phyloP scores from a whole-genome alignment of 2,329 filamentous ascomycete genomes.

The Zalaria sp. region DNA sequence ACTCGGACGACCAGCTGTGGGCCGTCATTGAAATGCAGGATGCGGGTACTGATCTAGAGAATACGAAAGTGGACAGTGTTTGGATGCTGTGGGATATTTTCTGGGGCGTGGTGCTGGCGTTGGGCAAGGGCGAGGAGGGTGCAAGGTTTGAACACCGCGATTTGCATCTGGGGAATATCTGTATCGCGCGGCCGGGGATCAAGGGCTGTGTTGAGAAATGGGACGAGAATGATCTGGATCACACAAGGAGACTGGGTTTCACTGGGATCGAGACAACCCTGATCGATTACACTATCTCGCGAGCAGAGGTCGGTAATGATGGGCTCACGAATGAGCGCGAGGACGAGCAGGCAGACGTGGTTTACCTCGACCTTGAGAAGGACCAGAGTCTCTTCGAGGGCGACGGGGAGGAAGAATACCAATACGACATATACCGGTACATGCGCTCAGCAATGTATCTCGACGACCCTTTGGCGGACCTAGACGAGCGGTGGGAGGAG shows the following conservation, averaged over 20 bases:
- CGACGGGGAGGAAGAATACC: conserved; percentile 33
- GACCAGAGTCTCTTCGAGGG: conserved; percentile 31
- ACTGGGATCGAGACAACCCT: conserved; percentile 47
- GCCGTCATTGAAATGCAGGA: conserved; percentile 53
- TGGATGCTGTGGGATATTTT: conserved; percentile 45
- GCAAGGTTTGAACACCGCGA: conserved; percentile 52
- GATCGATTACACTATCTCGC: conserved; percentile 54
- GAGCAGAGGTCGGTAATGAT: conserved; percentile 35
- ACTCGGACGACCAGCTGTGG: conserved; percentile 44
- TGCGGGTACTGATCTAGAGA: conserved; percentile 44
- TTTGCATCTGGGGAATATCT: conserved; percentile 53
- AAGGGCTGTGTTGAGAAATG: neutral
- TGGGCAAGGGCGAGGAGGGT: conserved; percentile 47
- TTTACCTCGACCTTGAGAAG: conserved; percentile 31
- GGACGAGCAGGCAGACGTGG: conserved; percentile 17
- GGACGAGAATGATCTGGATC: conserved; percentile 11
- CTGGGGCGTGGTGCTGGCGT: conserved; percentile 48
- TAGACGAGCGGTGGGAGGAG: conserved; percentile 16
- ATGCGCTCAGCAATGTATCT: conserved; percentile 28
- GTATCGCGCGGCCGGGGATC: conserved; percentile 25
- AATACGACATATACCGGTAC: conserved; percentile 42
- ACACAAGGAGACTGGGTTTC: conserved; percentile 30
- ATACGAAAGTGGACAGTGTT: conserved; percentile 2
- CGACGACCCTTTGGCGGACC: conserved; percentile 26
- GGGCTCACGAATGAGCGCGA: conserved; percentile 5